These are phyloP conservation scores for Sherardia arvensis DNA, from an alignment of 257 asterid genomes.

Conservation along the genomic window DNA sequence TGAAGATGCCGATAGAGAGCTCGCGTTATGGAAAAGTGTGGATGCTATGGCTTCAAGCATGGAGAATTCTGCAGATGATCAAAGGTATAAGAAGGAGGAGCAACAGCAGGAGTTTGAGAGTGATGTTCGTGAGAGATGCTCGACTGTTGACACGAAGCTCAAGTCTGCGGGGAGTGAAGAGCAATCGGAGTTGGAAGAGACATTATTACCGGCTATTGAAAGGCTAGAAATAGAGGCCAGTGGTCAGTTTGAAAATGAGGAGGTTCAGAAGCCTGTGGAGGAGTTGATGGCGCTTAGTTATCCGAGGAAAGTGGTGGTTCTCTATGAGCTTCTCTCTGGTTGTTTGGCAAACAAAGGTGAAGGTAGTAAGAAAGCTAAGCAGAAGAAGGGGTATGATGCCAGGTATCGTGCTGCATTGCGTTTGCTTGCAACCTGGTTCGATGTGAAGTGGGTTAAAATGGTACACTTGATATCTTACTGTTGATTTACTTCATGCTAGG, in stretches of 20 bases:
- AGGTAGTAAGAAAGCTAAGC: conserved; percentile 34
- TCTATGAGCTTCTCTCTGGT: conserved; percentile 76
- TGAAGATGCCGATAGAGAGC: conserved; percentile 46
- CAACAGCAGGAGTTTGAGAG: conserved; percentile 55
- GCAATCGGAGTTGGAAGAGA: conserved; percentile 25
- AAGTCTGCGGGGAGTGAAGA: conserved; percentile 26
- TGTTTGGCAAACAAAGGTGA: conserved; percentile 59
- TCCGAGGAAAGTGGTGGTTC: conserved; percentile 58
- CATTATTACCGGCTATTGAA: conserved; percentile 32
- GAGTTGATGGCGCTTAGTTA: conserved; percentile 50
- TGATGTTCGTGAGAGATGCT: conserved; percentile 59
- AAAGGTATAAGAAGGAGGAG: conserved; percentile 49
- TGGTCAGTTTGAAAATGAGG: conserved; percentile 33
- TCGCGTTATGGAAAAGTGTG: conserved; percentile 50
- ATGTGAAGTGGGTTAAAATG: conserved; percentile 74
- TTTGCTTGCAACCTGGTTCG: conserved; percentile 77
- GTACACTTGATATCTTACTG: conserved; percentile 20
- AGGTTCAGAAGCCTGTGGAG: conserved; percentile 50
- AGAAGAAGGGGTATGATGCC: conserved; percentile 71
- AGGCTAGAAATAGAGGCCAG: conserved; percentile 23
- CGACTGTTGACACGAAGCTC: conserved; percentile 25
- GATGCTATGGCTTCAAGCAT: conserved; percentile 64
- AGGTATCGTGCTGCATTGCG: conserved; percentile 79
- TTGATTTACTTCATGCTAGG: neutral
- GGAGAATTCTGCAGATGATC: conserved; percentile 38